phyloP scores from a whole-genome alignment of 1,139 yeast species.

The Geotrichum citri-aurantii region DNA sequence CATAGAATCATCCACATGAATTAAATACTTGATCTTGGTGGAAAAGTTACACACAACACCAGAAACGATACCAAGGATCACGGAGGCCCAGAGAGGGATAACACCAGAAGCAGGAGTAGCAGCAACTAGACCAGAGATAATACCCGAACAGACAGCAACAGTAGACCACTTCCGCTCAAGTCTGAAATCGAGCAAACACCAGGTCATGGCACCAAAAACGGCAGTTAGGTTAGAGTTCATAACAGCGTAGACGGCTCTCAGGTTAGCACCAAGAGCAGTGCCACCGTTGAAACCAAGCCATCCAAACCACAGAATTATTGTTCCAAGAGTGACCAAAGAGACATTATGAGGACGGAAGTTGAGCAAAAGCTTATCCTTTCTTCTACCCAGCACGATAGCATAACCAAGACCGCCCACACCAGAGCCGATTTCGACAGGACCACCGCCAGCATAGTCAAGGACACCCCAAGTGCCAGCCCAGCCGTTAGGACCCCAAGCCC shows the following conservation, averaged over 20 bases:
- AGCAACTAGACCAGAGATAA: conserved; percentile 91
- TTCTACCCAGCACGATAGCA: conserved; percentile 73
- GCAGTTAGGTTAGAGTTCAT: conserved; percentile 90
- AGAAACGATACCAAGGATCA: conserved; percentile 72
- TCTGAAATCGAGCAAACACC: conserved; percentile 87
- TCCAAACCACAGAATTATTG: conserved; percentile 62
- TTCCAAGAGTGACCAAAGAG: conserved; percentile 75
- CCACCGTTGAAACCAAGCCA: conserved; percentile 78
- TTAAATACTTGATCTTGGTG: conserved; percentile 76
- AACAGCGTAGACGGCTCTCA: conserved; percentile 74
- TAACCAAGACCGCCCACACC: conserved; percentile 90
- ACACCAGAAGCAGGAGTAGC: conserved; percentile 93
- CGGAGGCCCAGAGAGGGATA: conserved; percentile 89
- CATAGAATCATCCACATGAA: conserved; percentile 83
- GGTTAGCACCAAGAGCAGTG: conserved; percentile 56
- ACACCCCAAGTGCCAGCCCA: conserved; percentile 93
- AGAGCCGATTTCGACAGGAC: conserved; percentile 89
- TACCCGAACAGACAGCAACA: conserved; percentile 92
- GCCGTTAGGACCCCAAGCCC: conserved; percentile 92
- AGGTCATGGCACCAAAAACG: conserved; percentile 82
- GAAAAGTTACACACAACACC: conserved; percentile 86
- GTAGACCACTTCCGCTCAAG: conserved; percentile 88
- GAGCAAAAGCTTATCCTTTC: conserved; percentile 76
- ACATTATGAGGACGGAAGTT: conserved; percentile 95
- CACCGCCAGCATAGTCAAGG: conserved; percentile 95